Percentiles rank a stretch among this genome's conserved stretches.
Evolutionary conservation across 2,329 filamentous ascomycete genomes (phyloP).

Genomic region (Emericellopsis cladophorae): DNA sequence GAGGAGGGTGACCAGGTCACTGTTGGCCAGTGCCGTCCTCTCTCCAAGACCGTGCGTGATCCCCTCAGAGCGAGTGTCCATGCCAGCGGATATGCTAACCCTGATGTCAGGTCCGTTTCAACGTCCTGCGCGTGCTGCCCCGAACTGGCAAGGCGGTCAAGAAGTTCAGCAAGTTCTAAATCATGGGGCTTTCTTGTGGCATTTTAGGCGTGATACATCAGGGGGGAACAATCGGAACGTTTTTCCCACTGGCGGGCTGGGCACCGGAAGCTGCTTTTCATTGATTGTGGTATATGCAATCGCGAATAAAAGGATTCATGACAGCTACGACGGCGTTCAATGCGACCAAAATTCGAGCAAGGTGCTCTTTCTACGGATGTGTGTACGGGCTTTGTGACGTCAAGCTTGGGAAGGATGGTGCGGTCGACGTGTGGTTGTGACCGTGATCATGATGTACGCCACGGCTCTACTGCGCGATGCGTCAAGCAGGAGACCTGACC

Average conservation of each 20-base stretch:
- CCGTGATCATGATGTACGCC: no score
- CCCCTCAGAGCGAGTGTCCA: not conserved
- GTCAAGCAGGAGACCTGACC: no score
- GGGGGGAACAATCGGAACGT: slow-evolving; percentile 17
- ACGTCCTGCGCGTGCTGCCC: slow-evolving; percentile 96
- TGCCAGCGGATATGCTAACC: not conserved
- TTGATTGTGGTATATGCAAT: slow-evolving; percentile 32
- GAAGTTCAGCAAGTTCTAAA: slow-evolving; percentile 98
- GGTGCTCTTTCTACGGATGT: not conserved
- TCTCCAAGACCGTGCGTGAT: slow-evolving; percentile 94
- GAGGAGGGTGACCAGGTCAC: slow-evolving; percentile 99
- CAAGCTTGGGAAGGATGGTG: no score
- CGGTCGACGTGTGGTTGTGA: no score
- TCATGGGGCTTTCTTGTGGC: slow-evolving; percentile 29
- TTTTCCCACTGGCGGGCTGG: slow-evolving; percentile 24
- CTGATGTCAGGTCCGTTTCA: slow-evolving; percentile 76
- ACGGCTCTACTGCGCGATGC: no score
- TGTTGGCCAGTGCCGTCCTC: slow-evolving; percentile 97
- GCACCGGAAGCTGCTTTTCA: slow-evolving; percentile 27
- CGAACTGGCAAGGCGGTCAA: slow-evolving; percentile 96
- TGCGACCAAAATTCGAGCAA: slow-evolving; percentile 10
- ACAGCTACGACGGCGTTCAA: slow-evolving; percentile 10
- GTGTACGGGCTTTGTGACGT: not conserved
- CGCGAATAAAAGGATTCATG: slow-evolving; percentile 27
- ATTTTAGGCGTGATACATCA: slow-evolving; percentile 43